phyloP scores from a whole-genome alignment of 2,329 filamentous ascomycete genomes.

The Colletotrichum godetiae region DNA sequence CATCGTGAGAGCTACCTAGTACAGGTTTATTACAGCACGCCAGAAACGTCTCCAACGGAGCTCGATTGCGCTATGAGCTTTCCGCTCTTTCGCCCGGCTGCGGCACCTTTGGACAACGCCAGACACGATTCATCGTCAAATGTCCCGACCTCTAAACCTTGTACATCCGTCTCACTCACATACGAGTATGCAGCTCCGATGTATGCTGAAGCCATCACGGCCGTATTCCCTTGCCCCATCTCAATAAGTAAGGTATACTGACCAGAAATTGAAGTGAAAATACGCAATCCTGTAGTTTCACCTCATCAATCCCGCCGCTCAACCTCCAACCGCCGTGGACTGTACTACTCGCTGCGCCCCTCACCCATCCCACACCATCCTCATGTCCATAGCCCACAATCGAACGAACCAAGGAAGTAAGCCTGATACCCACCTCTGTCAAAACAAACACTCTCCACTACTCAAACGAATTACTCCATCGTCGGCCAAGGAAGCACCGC shows the following conservation, averaged over 20 bases:
- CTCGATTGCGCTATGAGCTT: not conserved
- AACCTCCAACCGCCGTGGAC: not conserved
- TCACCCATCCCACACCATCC: constrained; percentile 7
- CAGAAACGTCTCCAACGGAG: not conserved
- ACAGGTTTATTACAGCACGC: not conserved
- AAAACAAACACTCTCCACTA: constrained; percentile 23
- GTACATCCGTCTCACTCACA: not conserved
- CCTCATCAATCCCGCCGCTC: not conserved
- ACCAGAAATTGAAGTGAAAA: not conserved
- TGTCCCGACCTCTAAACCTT: not conserved
- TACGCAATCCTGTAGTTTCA: not conserved
- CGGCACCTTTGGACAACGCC: constrained; percentile 11
- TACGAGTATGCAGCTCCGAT: not conserved
- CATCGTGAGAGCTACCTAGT: not conserved
- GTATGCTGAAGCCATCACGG: constrained; percentile 8
- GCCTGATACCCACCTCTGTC: not conserved
- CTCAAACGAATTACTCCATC: constrained; percentile 1
- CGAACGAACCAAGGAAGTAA: constrained; percentile 1
- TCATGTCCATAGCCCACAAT: constrained; percentile 7
- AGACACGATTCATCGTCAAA: constrained; percentile 11
- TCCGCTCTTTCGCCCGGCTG: not conserved
- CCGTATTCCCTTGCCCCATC: not conserved
- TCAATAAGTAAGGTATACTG: not conserved
- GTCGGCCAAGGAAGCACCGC: constrained; percentile 6
- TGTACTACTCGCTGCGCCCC: constrained; percentile 12